phyloP scores from a whole-genome alignment of 192 early-diverging fungal genomes.

The Entomortierella chlamydospora region DNA sequence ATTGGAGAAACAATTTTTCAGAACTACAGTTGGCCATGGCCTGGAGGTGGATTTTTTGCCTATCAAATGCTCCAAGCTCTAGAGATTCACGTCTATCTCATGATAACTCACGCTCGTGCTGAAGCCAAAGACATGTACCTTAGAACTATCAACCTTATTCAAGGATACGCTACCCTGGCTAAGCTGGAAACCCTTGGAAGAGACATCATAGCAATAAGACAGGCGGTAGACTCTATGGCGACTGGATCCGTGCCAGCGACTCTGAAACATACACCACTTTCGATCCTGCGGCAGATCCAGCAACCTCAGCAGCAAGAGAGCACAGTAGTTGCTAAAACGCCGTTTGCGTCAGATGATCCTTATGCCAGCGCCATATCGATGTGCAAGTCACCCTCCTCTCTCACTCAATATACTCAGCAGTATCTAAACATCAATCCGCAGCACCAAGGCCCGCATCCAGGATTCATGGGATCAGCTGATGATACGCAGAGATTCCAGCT shows the following conservation, averaged over 20 bases:
- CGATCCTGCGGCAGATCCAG: slow-evolving; percentile 24
- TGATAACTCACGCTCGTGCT: slow-evolving; percentile 5
- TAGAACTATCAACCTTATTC: slow-evolving; percentile 22
- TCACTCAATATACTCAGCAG: slow-evolving; percentile 9
- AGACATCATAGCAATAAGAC: slow-evolving; percentile 4
- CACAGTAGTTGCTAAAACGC: not conserved
- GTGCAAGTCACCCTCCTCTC: not conserved
- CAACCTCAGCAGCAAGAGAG: slow-evolving; percentile 12
- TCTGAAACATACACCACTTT: not conserved
- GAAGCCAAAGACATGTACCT: slow-evolving; percentile 12
- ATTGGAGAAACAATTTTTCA: slow-evolving; percentile 36
- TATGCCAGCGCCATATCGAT: not conserved
- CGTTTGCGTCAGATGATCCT: not conserved
- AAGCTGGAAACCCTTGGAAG: slow-evolving; percentile 9
- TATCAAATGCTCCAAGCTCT: slow-evolving; percentile 42
- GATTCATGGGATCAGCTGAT: not conserved
- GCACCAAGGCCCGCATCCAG: not conserved
- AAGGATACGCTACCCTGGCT: slow-evolving; percentile 22
- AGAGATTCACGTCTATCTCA: slow-evolving; percentile 32
- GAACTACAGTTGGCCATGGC: slow-evolving; percentile 51
- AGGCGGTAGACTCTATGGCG: slow-evolving; percentile 4
- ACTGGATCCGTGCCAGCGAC: not conserved
- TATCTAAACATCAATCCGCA: slow-evolving; percentile 9
- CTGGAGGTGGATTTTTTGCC: slow-evolving; percentile 34
- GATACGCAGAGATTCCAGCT: not conserved